Percentiles rank a stretch among this genome's conserved stretches.
phyloP scores from a whole-genome alignment of 2,329 filamentous ascomycete genomes.

The Karstenula rhodostoma region DNA sequence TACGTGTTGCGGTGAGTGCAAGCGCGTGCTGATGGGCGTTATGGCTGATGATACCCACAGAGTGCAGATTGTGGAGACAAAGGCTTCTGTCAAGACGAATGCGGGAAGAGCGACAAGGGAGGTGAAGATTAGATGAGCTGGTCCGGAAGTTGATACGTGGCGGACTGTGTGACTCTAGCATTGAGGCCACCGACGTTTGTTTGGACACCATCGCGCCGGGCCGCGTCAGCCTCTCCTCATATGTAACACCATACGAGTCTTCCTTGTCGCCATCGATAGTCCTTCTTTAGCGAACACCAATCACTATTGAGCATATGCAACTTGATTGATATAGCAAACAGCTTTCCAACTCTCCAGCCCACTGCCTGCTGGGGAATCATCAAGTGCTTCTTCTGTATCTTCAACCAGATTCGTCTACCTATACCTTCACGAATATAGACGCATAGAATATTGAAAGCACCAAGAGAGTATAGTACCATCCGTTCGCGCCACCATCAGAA shows the following conservation, averaged over 20 bases:
- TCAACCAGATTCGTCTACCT: not conserved
- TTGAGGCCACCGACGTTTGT: not conserved
- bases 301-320: not conserved
- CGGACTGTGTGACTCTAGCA: not conserved
- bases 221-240: not conserved
- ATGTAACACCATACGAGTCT: not conserved
- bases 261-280: not conserved
- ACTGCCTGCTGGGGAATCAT: not conserved
- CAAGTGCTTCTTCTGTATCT: not conserved
- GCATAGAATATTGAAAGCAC: not conserved
- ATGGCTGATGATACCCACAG: not conserved
- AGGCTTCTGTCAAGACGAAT: slow-evolving; percentile 1
- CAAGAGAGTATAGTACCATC: not conserved
- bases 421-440: too few species aligned
- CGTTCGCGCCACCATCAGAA: slow-evolving; percentile 1
- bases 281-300: not conserved
- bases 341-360: not conserved
- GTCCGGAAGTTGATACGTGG: not conserved
- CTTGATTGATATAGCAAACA: not conserved
- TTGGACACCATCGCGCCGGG: not conserved
- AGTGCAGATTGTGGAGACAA: not conserved
- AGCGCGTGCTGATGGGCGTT: not conserved
- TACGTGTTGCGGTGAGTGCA: not conserved
- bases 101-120: not conserved
- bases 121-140: not conserved